Evolutionary conservation across 352 stramenopile species (phyloP).

Genomic region (Phytophthora fragariaefolia): DNA sequence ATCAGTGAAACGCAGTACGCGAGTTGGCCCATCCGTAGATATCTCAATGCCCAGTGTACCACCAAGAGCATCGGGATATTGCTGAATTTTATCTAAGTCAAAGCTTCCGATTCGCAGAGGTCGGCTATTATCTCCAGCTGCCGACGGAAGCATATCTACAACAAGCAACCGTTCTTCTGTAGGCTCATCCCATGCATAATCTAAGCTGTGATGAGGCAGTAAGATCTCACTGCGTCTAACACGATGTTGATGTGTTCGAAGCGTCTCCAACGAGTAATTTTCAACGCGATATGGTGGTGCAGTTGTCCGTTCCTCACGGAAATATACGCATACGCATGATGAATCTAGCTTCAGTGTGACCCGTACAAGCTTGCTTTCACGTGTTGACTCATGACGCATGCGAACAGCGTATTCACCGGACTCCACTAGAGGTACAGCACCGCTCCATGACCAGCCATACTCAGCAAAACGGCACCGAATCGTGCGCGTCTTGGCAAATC

Average conservation of each 20-base stretch:
- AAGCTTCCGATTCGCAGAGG: slow-evolving; percentile 87
- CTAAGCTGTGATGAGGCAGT: slow-evolving; percentile 84
- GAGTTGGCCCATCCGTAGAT: slow-evolving; percentile 84
- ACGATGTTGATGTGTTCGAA: slow-evolving; percentile 84
- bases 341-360: slow-evolving; percentile 82
- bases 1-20: slow-evolving; percentile 88
- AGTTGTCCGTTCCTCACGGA: slow-evolving; percentile 79
- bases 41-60: slow-evolving; percentile 85
- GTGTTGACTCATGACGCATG: slow-evolving; percentile 84
- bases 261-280: slow-evolving; percentile 90
- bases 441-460: slow-evolving; percentile 86
- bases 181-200: slow-evolving; percentile 91
- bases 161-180: slow-evolving; percentile 81
- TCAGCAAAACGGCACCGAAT: slow-evolving; percentile 82
- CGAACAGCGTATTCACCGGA: slow-evolving; percentile 84
- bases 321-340: slow-evolving; percentile 82
- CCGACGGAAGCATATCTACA: slow-evolving; percentile 89
- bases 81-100: slow-evolving; percentile 81
- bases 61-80: slow-evolving; percentile 75
- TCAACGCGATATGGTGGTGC: slow-evolving; percentile 87
- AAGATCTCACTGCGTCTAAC: slow-evolving; percentile 87
- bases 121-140: slow-evolving; percentile 86
- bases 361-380: slow-evolving; percentile 79
- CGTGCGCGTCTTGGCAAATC: slow-evolving; percentile 70
- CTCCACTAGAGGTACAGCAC: slow-evolving; percentile 74